Conservation (phyloP, 495 filamentous ascomycete species). For the Choiromyces venosus region DNA sequence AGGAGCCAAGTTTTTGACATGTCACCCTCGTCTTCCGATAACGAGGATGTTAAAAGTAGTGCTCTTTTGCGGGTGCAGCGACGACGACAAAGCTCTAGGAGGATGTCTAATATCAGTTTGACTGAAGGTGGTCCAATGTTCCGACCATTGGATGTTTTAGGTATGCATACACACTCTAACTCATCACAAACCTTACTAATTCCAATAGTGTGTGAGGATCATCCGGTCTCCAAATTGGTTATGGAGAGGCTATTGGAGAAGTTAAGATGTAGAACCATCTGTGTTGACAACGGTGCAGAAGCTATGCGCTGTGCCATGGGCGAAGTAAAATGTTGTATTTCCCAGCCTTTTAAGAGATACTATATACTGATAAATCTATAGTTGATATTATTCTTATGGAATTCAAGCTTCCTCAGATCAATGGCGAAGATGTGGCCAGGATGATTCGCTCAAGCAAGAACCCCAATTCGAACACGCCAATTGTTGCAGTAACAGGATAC, state of each 20-base stretch:
- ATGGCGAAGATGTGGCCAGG: conserved; percentile 86
- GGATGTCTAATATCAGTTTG: conserved; percentile 81
- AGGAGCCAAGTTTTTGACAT: conserved; percentile 92
- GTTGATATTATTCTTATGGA: conserved; percentile 98
- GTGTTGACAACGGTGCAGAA: conserved; percentile 78
- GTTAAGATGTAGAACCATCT: conserved; percentile 89
- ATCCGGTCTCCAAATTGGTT: conserved; percentile 91
- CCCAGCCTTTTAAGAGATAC: background rate
- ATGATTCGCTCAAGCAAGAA: conserved; percentile 97
- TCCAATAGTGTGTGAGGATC: conserved; percentile 80
- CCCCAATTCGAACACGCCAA: conserved; percentile 86
- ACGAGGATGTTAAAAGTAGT: conserved; percentile 85
- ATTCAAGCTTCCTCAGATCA: conserved; percentile 88
- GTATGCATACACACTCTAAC: conserved; percentile 14
- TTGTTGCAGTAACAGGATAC: conserved; percentile 96
- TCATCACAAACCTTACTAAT: conserved; percentile 18
- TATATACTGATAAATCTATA: conserved; percentile 42
- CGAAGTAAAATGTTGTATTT: conserved; percentile 61
- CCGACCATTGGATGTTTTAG: conserved; percentile 80
- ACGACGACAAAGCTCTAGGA: conserved; percentile 81
- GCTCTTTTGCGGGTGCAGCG: conserved; percentile 90
- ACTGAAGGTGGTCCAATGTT: conserved; percentile 72
- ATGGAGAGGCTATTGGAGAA: conserved; percentile 97
- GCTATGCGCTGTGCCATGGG: conserved; percentile 86
- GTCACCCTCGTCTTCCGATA: conserved; percentile 95